phyloP scores from a whole-genome alignment of 345 rosid species.

The Eucalyptus grandis region DNA sequence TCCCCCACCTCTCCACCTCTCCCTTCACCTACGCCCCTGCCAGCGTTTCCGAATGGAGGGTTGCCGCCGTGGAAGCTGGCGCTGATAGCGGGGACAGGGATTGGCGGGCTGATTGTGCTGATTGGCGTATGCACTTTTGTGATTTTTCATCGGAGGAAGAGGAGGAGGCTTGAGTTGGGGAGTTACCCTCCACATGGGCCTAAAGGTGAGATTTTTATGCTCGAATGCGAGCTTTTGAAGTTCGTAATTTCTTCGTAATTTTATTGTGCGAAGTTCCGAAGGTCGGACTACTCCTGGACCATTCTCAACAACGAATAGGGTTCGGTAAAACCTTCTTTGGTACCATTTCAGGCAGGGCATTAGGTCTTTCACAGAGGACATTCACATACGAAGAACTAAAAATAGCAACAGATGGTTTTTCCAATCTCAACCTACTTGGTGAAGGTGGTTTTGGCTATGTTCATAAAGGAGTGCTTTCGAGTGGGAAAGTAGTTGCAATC shows the following conservation, averaged over 20 bases:
- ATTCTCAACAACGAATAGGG: neutral
- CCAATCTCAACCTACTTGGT: neutral
- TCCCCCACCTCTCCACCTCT: neutral
- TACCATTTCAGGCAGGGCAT: neutral
- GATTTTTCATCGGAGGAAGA: constrained; percentile 3
- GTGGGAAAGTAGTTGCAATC: constrained; percentile 44
- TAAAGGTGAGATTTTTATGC: constrained; percentile 1
- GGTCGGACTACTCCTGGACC: neutral
- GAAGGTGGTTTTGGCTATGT: constrained; percentile 35
- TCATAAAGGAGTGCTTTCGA: constrained; percentile 44
- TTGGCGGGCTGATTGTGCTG: constrained; percentile 11
- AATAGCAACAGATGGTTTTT: neutral
- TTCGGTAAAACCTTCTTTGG: neutral
- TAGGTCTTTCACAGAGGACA: neutral
- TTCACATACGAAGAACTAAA: neutral
- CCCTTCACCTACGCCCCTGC: too few species aligned
- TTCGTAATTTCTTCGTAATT: neutral
- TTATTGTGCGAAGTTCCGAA: neutral
- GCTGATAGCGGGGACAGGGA: constrained; percentile 4
- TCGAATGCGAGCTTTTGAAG: neutral
- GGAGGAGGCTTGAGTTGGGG: neutral
- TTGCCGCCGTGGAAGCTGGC: constrained; percentile 10
- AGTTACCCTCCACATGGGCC: neutral
- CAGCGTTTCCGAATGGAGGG: neutral
- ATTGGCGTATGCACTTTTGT: neutral